These are phyloP conservation scores for Jacaranda copaia DNA, from an alignment of 257 asterid species.

Conservation along the genomic window DNA sequence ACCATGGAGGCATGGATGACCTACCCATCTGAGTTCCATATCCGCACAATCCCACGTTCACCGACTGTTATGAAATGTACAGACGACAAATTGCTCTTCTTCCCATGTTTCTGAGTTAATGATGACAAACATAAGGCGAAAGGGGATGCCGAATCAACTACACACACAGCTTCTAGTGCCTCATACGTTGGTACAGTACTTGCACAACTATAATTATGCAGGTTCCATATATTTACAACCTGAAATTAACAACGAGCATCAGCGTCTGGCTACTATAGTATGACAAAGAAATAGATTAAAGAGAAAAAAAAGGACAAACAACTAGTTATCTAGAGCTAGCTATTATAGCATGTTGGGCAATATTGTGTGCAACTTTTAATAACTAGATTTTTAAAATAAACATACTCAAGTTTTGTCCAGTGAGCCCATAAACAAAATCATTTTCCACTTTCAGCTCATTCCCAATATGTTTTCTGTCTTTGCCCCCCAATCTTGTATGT, in stretches of 20 bases:
- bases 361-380: background rate
- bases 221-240: slow-evolving; percentile 92
- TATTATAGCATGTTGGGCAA: background rate
- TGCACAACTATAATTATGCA: slow-evolving; percentile 76
- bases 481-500: background rate
- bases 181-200: slow-evolving; percentile 85
- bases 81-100: slow-evolving; percentile 59
- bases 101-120: slow-evolving; percentile 50
- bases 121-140: slow-evolving; percentile 60
- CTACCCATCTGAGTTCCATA: slow-evolving; percentile 94
- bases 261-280: slow-evolving; percentile 30
- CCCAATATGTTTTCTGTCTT: background rate
- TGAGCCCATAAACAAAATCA: slow-evolving; percentile 18
- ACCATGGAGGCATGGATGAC: slow-evolving; percentile 28
- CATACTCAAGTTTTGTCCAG: slow-evolving; percentile 1
- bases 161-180: slow-evolving; percentile 86
- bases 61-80: slow-evolving; percentile 86
- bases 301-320: background rate
- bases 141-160: slow-evolving; percentile 62
- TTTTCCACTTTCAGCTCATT: background rate
- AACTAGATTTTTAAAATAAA: background rate
- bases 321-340: background rate
- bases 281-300: background rate
- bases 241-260: slow-evolving; percentile 47
- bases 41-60: slow-evolving; percentile 91